Base-by-base conservation (phyloP, 2,329 filamentous ascomycete species). In the Ceratocystis albifundus region DNA sequence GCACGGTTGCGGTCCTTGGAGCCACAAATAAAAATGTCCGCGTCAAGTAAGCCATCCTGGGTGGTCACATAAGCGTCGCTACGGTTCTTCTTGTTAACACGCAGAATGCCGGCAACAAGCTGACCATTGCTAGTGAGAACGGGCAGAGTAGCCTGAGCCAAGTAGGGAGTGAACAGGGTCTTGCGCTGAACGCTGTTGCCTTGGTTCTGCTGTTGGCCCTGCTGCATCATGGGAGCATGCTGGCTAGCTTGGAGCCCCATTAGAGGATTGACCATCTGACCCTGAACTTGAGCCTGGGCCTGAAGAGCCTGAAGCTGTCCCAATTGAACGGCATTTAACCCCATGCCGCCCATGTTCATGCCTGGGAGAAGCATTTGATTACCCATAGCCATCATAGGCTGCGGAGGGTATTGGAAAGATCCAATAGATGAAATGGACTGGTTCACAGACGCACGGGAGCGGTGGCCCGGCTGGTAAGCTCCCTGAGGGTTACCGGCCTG, bases 51-150 rank as follows among this genome's bases (percentile, higher is more conserved):
- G 61, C 85, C 85, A 74, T 99, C 94, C 69, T 88, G 86, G 12
- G 91, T 96, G 10, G 94, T 94, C 66, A 99, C 94, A 73, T 99
- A 99, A 32, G 94, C 94, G 76, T 99, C 94, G 72, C 93, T 97
- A 70, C 94, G 88, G 78, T 99, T 99, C 82, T 99, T 99, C 82
- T 97, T 99, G 84, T 99, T 99, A 70, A 99, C 94, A 68, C 94
- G 89, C 64, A 99, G 87, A 71, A 96, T 91, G 79, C 94, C 94
- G 69, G 93, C 93, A 65, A 99, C 94, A 67, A 99, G 87, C 76
- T 96, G 91, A 20, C 94, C 94, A 73, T 96, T 90, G 68, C 85
- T 87, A 67, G 97, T 84, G 48, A 99, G 83, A 63, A 92, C 93
- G 67, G 94, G 94, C 22, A 99, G 82, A 67, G 88, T 95, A 5